Base-by-base conservation (phyloP, 83 land plant genomes). In the Diphasiastrum complanatum region DNA sequence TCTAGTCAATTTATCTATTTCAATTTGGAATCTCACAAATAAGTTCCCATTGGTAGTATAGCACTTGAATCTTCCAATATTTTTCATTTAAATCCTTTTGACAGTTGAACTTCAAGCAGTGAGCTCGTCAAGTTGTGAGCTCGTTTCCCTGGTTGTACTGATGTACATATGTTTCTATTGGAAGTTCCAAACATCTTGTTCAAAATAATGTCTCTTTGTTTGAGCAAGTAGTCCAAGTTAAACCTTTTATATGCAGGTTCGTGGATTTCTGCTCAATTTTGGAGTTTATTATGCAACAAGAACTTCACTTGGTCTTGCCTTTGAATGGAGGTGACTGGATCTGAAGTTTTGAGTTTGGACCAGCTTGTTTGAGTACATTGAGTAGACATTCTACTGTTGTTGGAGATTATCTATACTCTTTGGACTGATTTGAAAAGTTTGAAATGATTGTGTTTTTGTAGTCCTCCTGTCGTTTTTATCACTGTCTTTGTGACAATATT, bases 231-330 rank as follows among this genome's bases (percentile, higher is more conserved):
- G n/a, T n/a, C n/a, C n/a, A n/a, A n/a, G n/a, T 34, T 19, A 56
- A 56, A 56, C 10, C 45, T 60, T 25, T 26, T 29, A 41, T 65
- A 50, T 65, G 35, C 77, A 88, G 95, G 95, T 88, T 1, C 79
- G 97, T 48, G 99, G 99, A 1, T 93, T 93, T 55, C 81, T 93
- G 61, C 86, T 93, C 3, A 93, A 89, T 79, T 93, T 85, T 71
- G 99, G 99, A 33, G 99, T 93, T 40, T 93, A 93, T 61, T 86
- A 93, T 79, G 99, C 99, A 18, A 89, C 92, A 8, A 79, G 96
- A 71, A 86, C 96, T 60, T 87, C 99, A 6, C 77, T 93, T 23
- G 99, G 92, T 18, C 83, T 89, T 26, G 8, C 77, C 12, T 93
- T 83, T 72, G 72, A 68, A 47, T 93, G 99, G 99, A 93, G 90